Evolutionary conservation across 1,284 basidiomycete species (phyloP).

Genomic region (Erythrobasidium hasegawianum): DNA sequence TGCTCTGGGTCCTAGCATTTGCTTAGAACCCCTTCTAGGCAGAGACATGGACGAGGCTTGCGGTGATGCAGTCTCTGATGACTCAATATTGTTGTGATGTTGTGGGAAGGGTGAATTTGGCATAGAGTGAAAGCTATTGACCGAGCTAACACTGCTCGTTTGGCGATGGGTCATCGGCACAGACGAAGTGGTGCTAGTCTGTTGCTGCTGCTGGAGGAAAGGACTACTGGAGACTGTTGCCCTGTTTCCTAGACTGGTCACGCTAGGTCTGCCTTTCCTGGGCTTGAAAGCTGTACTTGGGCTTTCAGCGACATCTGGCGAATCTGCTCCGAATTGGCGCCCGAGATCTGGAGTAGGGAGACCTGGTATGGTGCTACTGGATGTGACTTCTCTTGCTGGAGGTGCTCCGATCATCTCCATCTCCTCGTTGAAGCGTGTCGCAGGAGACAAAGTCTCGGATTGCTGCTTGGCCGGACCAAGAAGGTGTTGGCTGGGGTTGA

Average conservation of each 20-base stretch:
- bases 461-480: background rate
- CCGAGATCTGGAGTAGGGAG: background rate
- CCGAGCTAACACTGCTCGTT: background rate
- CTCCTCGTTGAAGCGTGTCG: slow-evolving; percentile 32
- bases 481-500: background rate
- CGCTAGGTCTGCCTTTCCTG: slow-evolving; percentile 15
- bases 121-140: background rate
- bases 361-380: background rate
- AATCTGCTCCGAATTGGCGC: background rate
- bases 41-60: slow-evolving; percentile 7
- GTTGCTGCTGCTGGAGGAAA: slow-evolving; percentile 11
- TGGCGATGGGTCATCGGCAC: background rate
- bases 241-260: slow-evolving; percentile 19
- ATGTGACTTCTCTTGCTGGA: slow-evolving; percentile 12
- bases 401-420: slow-evolving; percentile 25
- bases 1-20: slow-evolving; percentile 27
- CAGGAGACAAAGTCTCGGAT: slow-evolving; percentile 18
- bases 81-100: background rate
- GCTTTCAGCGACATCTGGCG: background rate
- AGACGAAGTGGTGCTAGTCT: background rate
- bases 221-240: slow-evolving; percentile 31
- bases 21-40: slow-evolving; percentile 5
- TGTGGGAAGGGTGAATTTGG: background rate
- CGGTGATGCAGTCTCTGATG: background rate
- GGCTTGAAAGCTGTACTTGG: background rate